Percentiles rank a stretch among this genome's conserved stretches.
phyloP scores from a whole-genome alignment of 1,139 yeast species.

The Chernovozyma sophiae-reginae region DNA sequence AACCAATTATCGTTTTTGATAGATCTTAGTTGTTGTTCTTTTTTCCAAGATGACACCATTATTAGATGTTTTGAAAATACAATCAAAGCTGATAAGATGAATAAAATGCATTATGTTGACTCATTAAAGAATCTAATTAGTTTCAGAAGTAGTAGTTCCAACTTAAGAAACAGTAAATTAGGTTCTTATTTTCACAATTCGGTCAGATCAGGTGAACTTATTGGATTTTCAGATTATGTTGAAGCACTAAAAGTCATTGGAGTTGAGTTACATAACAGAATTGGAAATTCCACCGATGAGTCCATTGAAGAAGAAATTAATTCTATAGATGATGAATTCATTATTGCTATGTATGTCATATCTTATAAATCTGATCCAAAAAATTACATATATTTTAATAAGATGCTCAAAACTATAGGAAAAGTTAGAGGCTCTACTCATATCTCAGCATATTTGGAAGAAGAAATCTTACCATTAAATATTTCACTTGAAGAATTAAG shows the following conservation, averaged over 20 bases:
- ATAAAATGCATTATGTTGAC: constrained; percentile 65
- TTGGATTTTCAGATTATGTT: constrained; percentile 59
- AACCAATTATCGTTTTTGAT: constrained; percentile 34
- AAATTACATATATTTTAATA: constrained; percentile 30
- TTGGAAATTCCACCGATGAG: constrained; percentile 1
- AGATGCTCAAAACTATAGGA: constrained; percentile 41
- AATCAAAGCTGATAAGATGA: constrained; percentile 46
- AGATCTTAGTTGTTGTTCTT: constrained; percentile 54
- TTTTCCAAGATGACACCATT: constrained; percentile 59
- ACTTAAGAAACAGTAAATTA: constrained; percentile 16
- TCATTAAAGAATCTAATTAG: constrained; percentile 30
- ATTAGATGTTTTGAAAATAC: constrained; percentile 59
- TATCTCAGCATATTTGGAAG: constrained; percentile 43
- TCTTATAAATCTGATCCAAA: constrained; percentile 32
- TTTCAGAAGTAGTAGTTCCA: constrained; percentile 9
- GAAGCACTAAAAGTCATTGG: constrained; percentile 54
- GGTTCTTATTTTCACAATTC: constrained; percentile 51
- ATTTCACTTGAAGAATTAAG: constrained; percentile 63
- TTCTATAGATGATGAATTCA: constrained; percentile 35
- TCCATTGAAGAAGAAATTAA: constrained; percentile 11
- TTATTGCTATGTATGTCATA: constrained; percentile 45
- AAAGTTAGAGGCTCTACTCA: constrained; percentile 39
- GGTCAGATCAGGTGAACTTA: constrained; percentile 34
- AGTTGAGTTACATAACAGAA: constrained; percentile 26
- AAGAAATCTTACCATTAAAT: constrained; percentile 50